A percentile compares a stretch with the other conserved stretches of the same genome.
Evolutionary conservation across 805 yeast genomes (phyloP).

Genomic region (Spathaspora gorwiae): DNA sequence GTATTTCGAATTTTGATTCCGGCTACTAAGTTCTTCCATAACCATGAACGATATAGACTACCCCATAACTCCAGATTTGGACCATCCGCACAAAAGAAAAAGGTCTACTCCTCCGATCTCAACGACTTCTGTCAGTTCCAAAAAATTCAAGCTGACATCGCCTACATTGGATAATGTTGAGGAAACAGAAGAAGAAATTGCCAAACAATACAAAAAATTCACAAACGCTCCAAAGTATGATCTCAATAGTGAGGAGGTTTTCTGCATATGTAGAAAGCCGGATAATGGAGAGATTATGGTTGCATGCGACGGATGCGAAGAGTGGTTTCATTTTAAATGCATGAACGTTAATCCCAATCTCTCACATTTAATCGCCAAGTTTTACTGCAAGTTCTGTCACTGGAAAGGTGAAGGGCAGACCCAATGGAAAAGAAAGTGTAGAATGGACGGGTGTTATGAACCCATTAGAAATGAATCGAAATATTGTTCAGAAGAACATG

Average conservation of each 20-base stretch:
- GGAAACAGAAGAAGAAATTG: constrained; percentile 27
- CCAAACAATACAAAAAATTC: constrained; percentile 35
- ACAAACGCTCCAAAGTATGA: constrained; percentile 36
- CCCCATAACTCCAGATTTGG: background rate
- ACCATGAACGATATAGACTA: too few relatives aligned
- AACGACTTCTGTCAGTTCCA: background rate
- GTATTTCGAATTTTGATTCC: too few relatives aligned
- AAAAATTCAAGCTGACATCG: background rate
- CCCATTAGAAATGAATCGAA: constrained; percentile 55
- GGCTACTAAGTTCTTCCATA: too few relatives aligned
- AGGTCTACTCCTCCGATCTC: background rate
- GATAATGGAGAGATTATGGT: constrained; percentile 84
- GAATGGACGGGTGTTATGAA: constrained; percentile 50
- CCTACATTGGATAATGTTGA: constrained; percentile 10
- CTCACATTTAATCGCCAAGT: constrained; percentile 55
- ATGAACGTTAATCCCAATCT: constrained; percentile 52
- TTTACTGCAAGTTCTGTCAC: constrained; percentile 71
- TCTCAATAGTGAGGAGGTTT: constrained; percentile 57
- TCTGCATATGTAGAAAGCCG: constrained; percentile 72
- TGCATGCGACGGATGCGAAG: constrained; percentile 93
- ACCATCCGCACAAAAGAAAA: background rate
- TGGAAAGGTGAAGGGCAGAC: constrained; percentile 49
- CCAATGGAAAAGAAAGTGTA: constrained; percentile 73
- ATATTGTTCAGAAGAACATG: constrained; percentile 75
- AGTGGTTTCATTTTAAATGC: constrained; percentile 88